These are phyloP conservation scores for Schwanniomyces sp. DNA, from an alignment of 805 yeast species.

Conservation along the genomic window DNA sequence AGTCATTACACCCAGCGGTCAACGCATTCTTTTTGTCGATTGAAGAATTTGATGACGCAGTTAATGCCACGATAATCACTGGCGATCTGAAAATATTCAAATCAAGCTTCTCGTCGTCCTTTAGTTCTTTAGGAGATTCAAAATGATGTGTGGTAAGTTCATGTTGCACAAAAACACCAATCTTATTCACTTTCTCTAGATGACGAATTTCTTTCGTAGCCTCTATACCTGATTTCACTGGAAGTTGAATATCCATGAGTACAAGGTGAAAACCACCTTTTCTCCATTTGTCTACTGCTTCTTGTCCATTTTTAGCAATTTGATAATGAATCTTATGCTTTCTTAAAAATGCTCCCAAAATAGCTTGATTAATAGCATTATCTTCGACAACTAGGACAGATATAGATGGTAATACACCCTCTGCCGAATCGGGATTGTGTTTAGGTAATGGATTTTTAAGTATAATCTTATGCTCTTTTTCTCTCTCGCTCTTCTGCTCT, in stretches of 20 bases:
- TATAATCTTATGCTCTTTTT: background rate
- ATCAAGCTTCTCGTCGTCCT: slow-evolving; percentile 57
- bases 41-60: slow-evolving; percentile 81
- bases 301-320: slow-evolving; percentile 90
- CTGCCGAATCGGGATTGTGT: slow-evolving; percentile 35
- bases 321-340: slow-evolving; percentile 82
- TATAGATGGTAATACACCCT: slow-evolving; percentile 80
- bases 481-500: background rate
- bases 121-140: slow-evolving; percentile 21
- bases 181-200: slow-evolving; percentile 74
- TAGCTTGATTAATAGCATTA: slow-evolving; percentile 89
- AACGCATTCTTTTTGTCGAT: slow-evolving; percentile 87
- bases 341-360: slow-evolving; percentile 83
- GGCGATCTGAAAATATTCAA: slow-evolving; percentile 76
- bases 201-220: slow-evolving; percentile 91
- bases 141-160: slow-evolving; percentile 22
- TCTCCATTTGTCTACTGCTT: slow-evolving; percentile 93
- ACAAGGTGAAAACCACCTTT: slow-evolving; percentile 93
- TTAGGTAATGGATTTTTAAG: slow-evolving; percentile 2
- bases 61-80: slow-evolving; percentile 95
- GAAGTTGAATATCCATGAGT: slow-evolving; percentile 95
- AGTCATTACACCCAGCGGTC: slow-evolving; percentile 97
- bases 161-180: slow-evolving; percentile 62
- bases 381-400: slow-evolving; percentile 95
- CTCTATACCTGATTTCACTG: slow-evolving; percentile 93